phyloP scores from a whole-genome alignment of 2,329 filamentous ascomycete genomes.

The Pseudocercospora macadamiae region DNA sequence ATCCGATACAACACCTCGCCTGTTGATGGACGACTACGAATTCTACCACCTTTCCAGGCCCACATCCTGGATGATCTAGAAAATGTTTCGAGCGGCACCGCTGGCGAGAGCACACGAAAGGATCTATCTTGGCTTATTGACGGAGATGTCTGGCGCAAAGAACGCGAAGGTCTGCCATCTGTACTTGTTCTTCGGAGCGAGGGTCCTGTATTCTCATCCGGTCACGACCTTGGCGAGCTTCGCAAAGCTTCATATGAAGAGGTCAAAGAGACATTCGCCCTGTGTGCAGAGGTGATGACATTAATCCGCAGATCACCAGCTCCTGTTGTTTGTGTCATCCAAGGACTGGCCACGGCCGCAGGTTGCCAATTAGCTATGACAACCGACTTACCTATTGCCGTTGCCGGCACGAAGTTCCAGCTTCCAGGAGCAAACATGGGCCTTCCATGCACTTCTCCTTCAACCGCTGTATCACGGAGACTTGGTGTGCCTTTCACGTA shows the following conservation, averaged over 20 bases:
- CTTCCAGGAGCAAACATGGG: conserved; percentile 24
- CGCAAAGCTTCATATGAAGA: conserved; percentile 17
- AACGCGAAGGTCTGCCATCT: conserved; percentile 21
- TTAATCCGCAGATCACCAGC: conserved; percentile 22
- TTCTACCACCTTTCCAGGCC: conserved; percentile 22
- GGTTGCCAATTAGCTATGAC: conserved; percentile 23
- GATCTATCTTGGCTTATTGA: conserved; percentile 20
- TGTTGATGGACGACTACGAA: conserved; percentile 17
- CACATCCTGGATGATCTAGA: conserved; percentile 18
- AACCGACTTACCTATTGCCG: conserved; percentile 24
- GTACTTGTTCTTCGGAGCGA: conserved; percentile 23
- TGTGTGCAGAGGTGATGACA: conserved; percentile 26
- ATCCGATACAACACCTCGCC: conserved; percentile 24
- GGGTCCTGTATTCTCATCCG: conserved; percentile 26
- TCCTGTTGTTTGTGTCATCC: conserved; percentile 21
- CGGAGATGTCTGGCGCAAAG: conserved; percentile 10
- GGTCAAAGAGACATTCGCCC: conserved; percentile 21
- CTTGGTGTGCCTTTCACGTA: conserved; percentile 22
- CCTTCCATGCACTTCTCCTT: conserved; percentile 23
- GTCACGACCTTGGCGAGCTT: conserved; percentile 24
- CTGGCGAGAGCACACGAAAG: not conserved
- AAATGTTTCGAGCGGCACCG: conserved; percentile 2
- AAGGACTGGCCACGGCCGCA: conserved; percentile 25
- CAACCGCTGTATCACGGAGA: conserved; percentile 21
- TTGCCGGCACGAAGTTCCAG: conserved; percentile 20